phyloP scores from a whole-genome alignment of 192 early-diverging fungal genomes.

The Rhizophagus prolifer region DNA sequence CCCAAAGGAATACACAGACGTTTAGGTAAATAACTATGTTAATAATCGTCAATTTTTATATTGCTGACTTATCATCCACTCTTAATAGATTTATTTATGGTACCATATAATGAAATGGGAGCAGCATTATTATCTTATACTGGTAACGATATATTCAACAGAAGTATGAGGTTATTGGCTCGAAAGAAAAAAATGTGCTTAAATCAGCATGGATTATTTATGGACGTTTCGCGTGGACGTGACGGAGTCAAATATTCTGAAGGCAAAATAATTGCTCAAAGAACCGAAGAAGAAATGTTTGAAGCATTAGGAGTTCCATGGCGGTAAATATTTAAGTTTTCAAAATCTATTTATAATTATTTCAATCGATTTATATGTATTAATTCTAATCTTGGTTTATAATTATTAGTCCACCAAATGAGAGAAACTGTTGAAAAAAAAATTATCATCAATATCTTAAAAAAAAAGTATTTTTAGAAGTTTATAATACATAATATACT shows the following conservation, averaged over 20 bases:
- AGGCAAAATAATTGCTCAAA: constrained; percentile 19
- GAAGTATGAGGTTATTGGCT: constrained; percentile 21
- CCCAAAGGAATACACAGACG: constrained; percentile 3
- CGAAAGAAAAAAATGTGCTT: constrained; percentile 18
- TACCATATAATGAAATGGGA: not conserved
- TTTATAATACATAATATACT: too few relatives aligned
- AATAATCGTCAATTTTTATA: not conserved
- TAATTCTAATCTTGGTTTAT: not conserved
- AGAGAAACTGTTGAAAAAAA: not conserved
- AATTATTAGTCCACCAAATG: not conserved
- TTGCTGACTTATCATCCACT: not conserved
- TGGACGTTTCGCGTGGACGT: not conserved
- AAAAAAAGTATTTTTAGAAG: not conserved
- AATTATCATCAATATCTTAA: not conserved
- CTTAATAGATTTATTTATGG: not conserved
- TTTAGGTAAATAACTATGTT: not conserved
- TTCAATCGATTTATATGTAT: too few relatives aligned
- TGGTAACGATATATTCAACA: constrained; percentile 16
- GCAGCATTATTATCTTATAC: constrained; percentile 3
- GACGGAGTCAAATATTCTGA: not conserved
- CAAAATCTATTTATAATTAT: not conserved
- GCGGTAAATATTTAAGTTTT: not conserved
- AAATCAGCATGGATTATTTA: constrained; percentile 25
- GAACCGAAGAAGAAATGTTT: constrained; percentile 30
- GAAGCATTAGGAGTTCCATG: constrained; percentile 35